These are phyloP conservation scores for Neurospora sp. DNA, from an alignment of 2,329 filamentous ascomycete genomes.

Conservation along the genomic window DNA sequence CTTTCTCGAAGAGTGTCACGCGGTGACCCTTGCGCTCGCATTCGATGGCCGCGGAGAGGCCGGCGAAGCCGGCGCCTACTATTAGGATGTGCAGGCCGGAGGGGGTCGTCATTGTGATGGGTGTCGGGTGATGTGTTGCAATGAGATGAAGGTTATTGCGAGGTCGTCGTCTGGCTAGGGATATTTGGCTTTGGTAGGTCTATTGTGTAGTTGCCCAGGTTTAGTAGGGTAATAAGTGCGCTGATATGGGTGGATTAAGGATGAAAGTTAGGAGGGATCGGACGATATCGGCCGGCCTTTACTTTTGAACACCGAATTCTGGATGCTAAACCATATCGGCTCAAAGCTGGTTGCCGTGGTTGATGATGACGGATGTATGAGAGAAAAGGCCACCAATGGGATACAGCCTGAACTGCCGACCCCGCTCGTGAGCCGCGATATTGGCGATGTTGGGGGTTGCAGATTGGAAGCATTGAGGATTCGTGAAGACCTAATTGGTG, in stretches of 20 bases:
- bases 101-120: constrained; percentile 9
- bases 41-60: constrained; percentile 49
- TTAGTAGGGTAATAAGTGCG: background rate
- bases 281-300: constrained; percentile 4
- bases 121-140: background rate
- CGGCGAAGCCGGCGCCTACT: constrained; percentile 46
- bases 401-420: constrained; percentile 13
- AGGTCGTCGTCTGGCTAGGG: background rate
- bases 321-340: background rate
- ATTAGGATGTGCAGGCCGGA: constrained; percentile 34
- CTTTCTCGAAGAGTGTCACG: constrained; percentile 36
- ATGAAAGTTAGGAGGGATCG: background rate
- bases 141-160: background rate
- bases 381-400: constrained; percentile 2
- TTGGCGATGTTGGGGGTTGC: background rate
- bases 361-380: background rate
- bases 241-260: background rate
- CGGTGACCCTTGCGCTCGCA: constrained; percentile 45
- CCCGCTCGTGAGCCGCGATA: constrained; percentile 9
- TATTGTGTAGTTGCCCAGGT: background rate
- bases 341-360: background rate
- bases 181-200: too few species aligned
- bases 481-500: background rate
- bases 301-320: constrained; percentile 5
- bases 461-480: background rate